Conservation (phyloP, 805 yeast species). For the Candida alai region DNA sequence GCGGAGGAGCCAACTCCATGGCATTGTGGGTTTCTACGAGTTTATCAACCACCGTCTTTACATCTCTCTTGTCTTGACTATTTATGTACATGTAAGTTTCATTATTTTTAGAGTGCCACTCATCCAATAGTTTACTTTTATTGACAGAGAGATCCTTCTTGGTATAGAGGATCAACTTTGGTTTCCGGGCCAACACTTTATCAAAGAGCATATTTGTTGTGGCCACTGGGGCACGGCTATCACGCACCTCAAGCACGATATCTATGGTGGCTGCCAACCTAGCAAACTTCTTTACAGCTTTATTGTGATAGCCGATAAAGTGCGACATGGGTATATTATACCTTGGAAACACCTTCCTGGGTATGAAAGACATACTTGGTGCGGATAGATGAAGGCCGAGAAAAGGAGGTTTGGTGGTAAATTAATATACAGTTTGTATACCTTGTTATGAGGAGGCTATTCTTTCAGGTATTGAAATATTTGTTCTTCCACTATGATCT, state of each 20-base stretch:
- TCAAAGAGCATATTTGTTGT: conserved; percentile 81
- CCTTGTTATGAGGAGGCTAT: too few species aligned
- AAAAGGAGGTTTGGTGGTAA: too few species aligned
- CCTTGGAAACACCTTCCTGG: conserved; percentile 70
- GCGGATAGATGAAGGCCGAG: not conserved
- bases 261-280: conserved; percentile 77
- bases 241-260: conserved; percentile 79
- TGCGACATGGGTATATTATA: conserved; percentile 68
- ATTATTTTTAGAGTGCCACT: conserved; percentile 28
- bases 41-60: conserved; percentile 45
- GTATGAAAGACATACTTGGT: conserved; percentile 46
- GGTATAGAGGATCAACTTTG: conserved; percentile 67
- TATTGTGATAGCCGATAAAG: conserved; percentile 88
- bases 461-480: too few species aligned
- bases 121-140: conserved; percentile 26
- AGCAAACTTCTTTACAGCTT: conserved; percentile 65
- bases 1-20: conserved; percentile 71
- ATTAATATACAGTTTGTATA: too few species aligned
- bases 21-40: conserved; percentile 42
- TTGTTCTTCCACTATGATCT: too few species aligned
- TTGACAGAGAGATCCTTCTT: conserved; percentile 63
- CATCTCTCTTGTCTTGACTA: conserved; percentile 49
- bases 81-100: conserved; percentile 50
- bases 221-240: conserved; percentile 83
- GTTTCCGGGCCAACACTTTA: conserved; percentile 51